A percentile compares a stretch with the other conserved stretches of the same genome.
Conservation (phyloP, 2,329 filamentous ascomycete genomes). For the Ceratocystis albifundus region DNA sequence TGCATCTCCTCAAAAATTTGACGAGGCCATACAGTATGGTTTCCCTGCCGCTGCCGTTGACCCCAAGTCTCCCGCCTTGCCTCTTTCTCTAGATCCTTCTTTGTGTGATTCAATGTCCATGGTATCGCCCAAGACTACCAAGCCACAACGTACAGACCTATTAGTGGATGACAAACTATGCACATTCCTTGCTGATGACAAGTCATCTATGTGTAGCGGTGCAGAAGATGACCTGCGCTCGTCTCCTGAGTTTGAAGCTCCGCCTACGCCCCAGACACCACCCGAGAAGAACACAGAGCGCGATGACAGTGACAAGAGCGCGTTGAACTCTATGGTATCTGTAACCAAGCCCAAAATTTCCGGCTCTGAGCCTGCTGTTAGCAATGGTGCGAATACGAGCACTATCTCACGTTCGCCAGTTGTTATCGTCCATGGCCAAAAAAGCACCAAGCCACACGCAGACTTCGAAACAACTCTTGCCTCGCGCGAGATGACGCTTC, state of each 20-base stretch:
- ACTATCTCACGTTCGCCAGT: conserved; percentile 20
- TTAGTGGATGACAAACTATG: conserved; percentile 20
- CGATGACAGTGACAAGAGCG: conserved; percentile 32
- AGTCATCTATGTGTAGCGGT: conserved; percentile 41
- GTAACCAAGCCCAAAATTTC: neutral
- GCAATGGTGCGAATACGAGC: conserved; percentile 26
- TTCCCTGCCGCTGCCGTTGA: conserved; percentile 51
- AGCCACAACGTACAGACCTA: neutral
- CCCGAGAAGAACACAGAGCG: conserved; percentile 4
- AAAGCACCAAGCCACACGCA: conserved; percentile 12
- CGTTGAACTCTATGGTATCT: conserved; percentile 22
- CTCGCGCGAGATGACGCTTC: conserved; percentile 75
- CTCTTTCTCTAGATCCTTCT: conserved; percentile 11
- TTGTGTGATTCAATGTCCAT: conserved; percentile 16
- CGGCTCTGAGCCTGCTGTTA: neutral
- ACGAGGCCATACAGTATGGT: conserved; percentile 87
- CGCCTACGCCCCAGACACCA: conserved; percentile 41
- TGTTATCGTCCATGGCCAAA: conserved; percentile 26
- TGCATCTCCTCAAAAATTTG: conserved; percentile 85
- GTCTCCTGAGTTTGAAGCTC: conserved; percentile 47
- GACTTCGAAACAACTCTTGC: conserved; percentile 22
- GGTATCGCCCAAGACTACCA: conserved; percentile 26
- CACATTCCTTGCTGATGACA: conserved; percentile 32
- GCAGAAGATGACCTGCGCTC: conserved; percentile 38
- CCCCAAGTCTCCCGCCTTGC: conserved; percentile 25